Conservation (phyloP, 768 basidiomycete species). For the Suillus cothurnatus region DNA sequence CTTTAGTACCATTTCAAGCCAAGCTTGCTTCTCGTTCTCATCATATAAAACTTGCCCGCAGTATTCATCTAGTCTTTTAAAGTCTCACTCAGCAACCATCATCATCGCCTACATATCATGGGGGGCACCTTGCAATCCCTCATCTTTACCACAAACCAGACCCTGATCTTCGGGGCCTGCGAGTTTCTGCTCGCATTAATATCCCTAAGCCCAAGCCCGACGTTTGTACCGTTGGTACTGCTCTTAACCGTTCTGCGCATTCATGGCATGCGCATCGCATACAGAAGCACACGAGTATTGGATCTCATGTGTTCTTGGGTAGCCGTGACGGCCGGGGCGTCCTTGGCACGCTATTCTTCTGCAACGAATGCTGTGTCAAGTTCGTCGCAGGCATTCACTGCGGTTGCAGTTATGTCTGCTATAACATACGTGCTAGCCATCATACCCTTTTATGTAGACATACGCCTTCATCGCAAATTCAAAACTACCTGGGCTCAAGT, state of each 20-base stretch:
- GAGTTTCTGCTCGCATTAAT: constrained; percentile 28
- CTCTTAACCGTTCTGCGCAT: constrained; percentile 28
- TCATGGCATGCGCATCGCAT: constrained; percentile 34
- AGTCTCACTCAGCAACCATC: background rate
- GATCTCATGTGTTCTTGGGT: constrained; percentile 37
- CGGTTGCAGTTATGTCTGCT: constrained; percentile 44
- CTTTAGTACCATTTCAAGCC: background rate
- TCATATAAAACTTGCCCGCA: constrained; percentile 1
- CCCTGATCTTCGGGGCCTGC: constrained; percentile 22
- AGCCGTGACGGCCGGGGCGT: constrained; percentile 42
- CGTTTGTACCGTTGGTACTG: constrained; percentile 37
- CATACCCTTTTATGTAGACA: constrained; percentile 40
- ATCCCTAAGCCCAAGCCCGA: constrained; percentile 32
- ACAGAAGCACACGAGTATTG: constrained; percentile 29
- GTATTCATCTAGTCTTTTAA: background rate
- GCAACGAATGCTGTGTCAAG: constrained; percentile 60
- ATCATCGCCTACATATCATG: background rate
- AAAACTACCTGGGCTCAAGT: constrained; percentile 43
- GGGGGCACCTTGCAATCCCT: constrained; percentile 21
- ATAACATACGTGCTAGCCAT: constrained; percentile 49
- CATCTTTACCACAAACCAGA: constrained; percentile 28
- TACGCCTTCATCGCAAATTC: constrained; percentile 34
- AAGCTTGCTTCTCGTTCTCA: constrained; percentile 1
- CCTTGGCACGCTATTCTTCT: constrained; percentile 44
- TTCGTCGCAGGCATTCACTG: constrained; percentile 46